Evolutionary conservation across 1,284 basidiomycete genomes (phyloP), one percentile per base, ranked within the genome.

Genomic region (Tilletia horrida): DNA sequence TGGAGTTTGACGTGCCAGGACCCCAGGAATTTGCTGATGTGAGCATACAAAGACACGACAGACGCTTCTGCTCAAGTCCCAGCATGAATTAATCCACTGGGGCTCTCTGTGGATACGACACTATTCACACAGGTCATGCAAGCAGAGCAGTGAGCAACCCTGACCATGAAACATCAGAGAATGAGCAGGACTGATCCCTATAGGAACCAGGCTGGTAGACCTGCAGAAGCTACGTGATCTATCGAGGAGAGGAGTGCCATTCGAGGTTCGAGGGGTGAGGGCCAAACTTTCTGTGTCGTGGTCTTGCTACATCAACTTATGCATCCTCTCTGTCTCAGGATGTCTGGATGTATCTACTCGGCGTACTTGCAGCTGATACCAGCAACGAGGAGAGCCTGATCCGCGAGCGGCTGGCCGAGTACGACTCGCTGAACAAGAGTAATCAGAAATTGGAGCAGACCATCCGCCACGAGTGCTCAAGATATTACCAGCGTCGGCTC

Each of bases 401-500:
- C 31, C 45, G 59, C 25, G 48, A 57, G 42, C 45, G 48, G 14
- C 25, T 52, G 52, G 43, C 43, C 25, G 50, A 52, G 31, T 81
- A 81, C 63, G 79, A 81, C 47, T 67, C 69, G 9, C 67, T 80
- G 27, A 76, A 77, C 67, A 81, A 81, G 66, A 76, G 73, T 52
- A 73, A 76, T 18, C 73, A 76, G 1, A 66, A 67, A 14, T 61
- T 78, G 6, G 79, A 81, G 62, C 80, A 81, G 63, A 68, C 76
- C 13, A 72, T 81, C 6, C 68, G 79, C 18, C 71, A 69, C 66
- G 78, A 81, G 55, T 75, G 76, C 40, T 73, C 73, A 40, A 67
- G 79, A 43, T 81, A 81, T 68, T 81, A 77, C 50, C 73, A 77
- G 35, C 75, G 75, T 35, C 65, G 74, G n/a, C 63, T 81, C 11